A percentile compares a stretch with the other conserved stretches of the same genome.
Evolutionary conservation across 2,329 filamentous ascomycete species (phyloP).

Genomic region (Shiraia sp.): DNA sequence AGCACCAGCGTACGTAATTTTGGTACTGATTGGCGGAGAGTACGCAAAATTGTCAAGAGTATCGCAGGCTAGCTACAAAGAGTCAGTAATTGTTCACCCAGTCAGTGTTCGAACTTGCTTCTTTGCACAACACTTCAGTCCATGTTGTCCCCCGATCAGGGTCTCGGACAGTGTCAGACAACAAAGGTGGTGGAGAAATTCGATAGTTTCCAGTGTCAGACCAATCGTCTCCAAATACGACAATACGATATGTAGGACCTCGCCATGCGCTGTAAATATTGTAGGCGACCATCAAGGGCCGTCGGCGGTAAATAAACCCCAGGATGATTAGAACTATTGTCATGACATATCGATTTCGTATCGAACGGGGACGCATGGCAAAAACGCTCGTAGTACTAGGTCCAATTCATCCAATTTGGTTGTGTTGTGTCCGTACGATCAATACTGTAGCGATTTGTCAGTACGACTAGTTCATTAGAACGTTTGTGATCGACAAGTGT

Average conservation of each 20-base stretch:
- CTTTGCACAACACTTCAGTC: conserved; percentile 43
- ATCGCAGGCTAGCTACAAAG: conserved; percentile 39
- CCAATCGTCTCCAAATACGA: conserved; percentile 47
- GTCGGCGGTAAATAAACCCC: conserved; percentile 36
- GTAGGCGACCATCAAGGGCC: conserved; percentile 28
- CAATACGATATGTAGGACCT: conserved; percentile 34
- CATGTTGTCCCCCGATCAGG: conserved; percentile 37
- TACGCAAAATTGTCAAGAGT: conserved; percentile 44
- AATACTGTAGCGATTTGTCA: no score
- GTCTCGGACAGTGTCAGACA: conserved; percentile 27
- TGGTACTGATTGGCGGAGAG: conserved; percentile 26
- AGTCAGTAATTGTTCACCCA: conserved; percentile 21
- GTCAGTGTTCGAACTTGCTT: conserved; percentile 24
- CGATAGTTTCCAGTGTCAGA: conserved; percentile 44
- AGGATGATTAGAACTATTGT: conserved; percentile 31
- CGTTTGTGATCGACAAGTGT: no score
- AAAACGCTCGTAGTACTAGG: background rate
- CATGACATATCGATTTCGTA: conserved; percentile 32
- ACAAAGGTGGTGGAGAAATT: conserved; percentile 31
- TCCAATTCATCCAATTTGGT: background rate
- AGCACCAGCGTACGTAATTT: conserved; percentile 26
- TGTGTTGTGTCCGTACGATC: background rate
- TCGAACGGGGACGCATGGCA: conserved; percentile 37
- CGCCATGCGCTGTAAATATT: conserved; percentile 35
- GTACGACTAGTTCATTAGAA: no score